phyloP scores from a whole-genome alignment of 208 protist species.

The Sergeia podlipaevii region DNA sequence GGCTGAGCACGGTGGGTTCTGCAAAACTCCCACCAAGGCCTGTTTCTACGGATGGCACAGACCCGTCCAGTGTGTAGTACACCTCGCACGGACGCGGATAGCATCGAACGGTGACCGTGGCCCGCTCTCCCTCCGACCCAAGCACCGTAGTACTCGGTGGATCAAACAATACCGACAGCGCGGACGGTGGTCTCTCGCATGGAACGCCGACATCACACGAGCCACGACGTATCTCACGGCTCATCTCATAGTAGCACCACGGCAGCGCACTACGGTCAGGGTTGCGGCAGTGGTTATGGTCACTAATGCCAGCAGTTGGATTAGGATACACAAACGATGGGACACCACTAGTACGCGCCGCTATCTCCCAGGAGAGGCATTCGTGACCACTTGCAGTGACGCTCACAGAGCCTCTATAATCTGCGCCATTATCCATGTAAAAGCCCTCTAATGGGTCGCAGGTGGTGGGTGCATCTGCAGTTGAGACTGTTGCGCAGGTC shows the following conservation, averaged over 20 bases:
- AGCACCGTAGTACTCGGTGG: constrained; percentile 22
- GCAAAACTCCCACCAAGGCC: constrained; percentile 19
- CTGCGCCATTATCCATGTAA: constrained; percentile 33
- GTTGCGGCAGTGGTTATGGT: constrained; percentile 80
- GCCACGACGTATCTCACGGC: constrained; percentile 34
- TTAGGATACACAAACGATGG: constrained; percentile 24
- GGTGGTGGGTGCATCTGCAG: constrained; percentile 8
- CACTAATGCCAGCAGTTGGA: constrained; percentile 36
- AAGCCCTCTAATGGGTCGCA: constrained; percentile 34
- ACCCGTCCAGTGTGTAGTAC: constrained; percentile 49
- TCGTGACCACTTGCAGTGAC: constrained; percentile 32
- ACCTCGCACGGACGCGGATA: constrained; percentile 43
- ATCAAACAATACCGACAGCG: constrained; percentile 21
- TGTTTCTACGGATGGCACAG: constrained; percentile 5
- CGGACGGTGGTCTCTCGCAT: constrained; percentile 19
- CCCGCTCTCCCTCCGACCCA: constrained; percentile 7
- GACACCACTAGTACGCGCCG: too few relatives aligned
- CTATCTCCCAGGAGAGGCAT: constrained; percentile 68
- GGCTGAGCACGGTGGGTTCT: constrained; percentile 23
- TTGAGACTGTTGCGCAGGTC: background rate
- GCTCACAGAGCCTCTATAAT: constrained; percentile 68
- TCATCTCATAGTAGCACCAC: constrained; percentile 51
- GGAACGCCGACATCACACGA: constrained; percentile 48
- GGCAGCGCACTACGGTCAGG: constrained; percentile 21
- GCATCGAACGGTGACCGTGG: constrained; percentile 31